Evolutionary conservation across 2,329 filamentous ascomycete genomes (phyloP).

Genomic region (Penicillium sp.): DNA sequence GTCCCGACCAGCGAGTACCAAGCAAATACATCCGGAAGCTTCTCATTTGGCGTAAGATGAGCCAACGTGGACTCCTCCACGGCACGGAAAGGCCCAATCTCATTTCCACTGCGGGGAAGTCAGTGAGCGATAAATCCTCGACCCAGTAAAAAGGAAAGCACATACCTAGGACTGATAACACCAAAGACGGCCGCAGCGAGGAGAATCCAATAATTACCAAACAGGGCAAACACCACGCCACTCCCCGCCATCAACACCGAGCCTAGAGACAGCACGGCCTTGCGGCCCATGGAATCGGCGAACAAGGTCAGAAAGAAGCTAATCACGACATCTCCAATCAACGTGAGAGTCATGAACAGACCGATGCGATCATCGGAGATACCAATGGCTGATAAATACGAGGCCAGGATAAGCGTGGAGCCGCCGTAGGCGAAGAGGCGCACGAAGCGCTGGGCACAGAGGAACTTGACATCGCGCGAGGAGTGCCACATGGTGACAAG

Average conservation of each 20-base stretch:
- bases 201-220: constrained; percentile 57
- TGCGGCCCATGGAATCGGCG: constrained; percentile 56
- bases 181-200: constrained; percentile 56
- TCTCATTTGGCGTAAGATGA: constrained; percentile 54
- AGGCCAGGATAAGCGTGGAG: constrained; percentile 57
- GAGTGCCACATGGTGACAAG: constrained; percentile 37
- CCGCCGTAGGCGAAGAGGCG: constrained; percentile 63
- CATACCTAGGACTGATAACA: constrained; percentile 54
- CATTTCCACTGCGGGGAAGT: constrained; percentile 47
- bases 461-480: constrained; percentile 36
- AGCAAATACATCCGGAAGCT: constrained; percentile 59
- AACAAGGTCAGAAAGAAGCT: constrained; percentile 55
- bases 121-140: neutral
- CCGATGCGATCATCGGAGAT: constrained; percentile 58
- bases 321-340: constrained; percentile 58
- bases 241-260: constrained; percentile 55
- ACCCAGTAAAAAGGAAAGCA: neutral
- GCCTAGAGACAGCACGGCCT: constrained; percentile 52
- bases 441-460: constrained; percentile 41
- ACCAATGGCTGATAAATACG: constrained; percentile 55
- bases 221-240: constrained; percentile 52
- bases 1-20: constrained; percentile 58
- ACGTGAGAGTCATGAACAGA: constrained; percentile 61
- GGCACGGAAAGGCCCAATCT: constrained; percentile 64
- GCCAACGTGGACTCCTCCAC: constrained; percentile 63